Conservation (phyloP, 257 asterid species). For the Forsythia suspensa region DNA sequence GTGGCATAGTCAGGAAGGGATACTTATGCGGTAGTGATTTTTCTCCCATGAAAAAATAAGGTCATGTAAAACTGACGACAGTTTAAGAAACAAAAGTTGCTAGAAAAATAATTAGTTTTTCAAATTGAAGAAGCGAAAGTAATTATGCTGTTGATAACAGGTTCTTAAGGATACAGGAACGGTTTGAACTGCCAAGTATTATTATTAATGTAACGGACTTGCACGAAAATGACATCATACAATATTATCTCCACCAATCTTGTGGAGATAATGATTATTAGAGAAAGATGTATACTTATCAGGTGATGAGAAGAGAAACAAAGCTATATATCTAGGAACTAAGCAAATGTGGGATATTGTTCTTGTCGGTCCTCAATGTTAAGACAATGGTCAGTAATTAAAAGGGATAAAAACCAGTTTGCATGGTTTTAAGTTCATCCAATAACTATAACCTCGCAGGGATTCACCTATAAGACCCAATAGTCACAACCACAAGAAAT, state of each 20-base stretch:
- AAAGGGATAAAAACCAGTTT: not conserved
- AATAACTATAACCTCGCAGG: constrained; percentile 3
- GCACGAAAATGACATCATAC: not conserved
- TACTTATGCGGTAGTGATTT: not conserved
- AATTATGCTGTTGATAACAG: not conserved
- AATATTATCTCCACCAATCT: not conserved
- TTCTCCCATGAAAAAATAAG: not conserved
- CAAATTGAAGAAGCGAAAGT: not conserved
- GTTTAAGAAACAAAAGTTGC: not conserved
- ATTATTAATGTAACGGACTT: not conserved
- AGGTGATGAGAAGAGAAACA: not conserved
- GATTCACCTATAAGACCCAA: constrained; percentile 9
- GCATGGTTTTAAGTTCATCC: not conserved
- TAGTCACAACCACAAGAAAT: constrained; percentile 12
- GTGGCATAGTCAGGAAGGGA: not conserved
- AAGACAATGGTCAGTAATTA: not conserved
- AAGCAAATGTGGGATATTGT: not conserved
- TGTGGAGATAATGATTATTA: not conserved
- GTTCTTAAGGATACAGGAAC: not conserved
- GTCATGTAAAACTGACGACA: not conserved
- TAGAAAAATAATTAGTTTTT: not conserved
- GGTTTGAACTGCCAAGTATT: not conserved
- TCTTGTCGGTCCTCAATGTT: constrained; percentile 2
- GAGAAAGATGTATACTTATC: not conserved
- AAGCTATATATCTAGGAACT: not conserved